Base-by-base conservation (phyloP, 495 filamentous ascomycete species). In the Aspergillus saccharolyticus region DNA sequence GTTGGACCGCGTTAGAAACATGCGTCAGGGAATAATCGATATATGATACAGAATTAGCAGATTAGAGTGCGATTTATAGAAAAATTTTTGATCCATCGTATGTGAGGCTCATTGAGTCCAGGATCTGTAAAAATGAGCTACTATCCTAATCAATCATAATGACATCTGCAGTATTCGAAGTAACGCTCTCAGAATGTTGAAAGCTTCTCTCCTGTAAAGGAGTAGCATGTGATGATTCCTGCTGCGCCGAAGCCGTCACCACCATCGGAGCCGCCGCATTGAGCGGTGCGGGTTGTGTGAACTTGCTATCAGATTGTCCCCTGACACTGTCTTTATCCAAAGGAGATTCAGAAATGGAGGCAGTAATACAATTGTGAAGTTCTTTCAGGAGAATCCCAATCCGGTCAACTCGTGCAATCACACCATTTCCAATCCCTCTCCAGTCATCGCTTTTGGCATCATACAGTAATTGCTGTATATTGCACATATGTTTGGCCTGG, bases 371-470 rank as follows among this genome's bases (percentile, higher is more conserved):
- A 24, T 59, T 62, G 51, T 75, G 65, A 17, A 78, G 60, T 53
- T 69, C 66, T 15, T 50, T 52, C 14, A 82, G 51, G 12, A 80
- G 69, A 48, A 70, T 72, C 28, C 72, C 75, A n/a, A 80, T 63
- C 28, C 71, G 70, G 7, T 71, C 66, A 48, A 69, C 49, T 8
- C 66, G 55, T 12, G 76, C 71, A 42, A 76, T 66, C 49, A 71
- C 74, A 10, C 78, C 78, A 48, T 73, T 74, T 1, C 72, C 75
- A 12, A 79, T 64, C n/a, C 79, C 79, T 49, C 65, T 69, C 79
- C 79, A 82, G 18, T 76, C 76, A 33, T 76, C 61, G 39, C 78
- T 78, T 44, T 71, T 75, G 4, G 74, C 72, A 25, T 72, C 70
- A 53, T 71, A 76, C 10, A 80, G 50, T 20, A 62, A 70, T 39